Evolutionary conservation across 306 rosid genomes (phyloP).

Genomic region (Cucurbita argyrosperma): DNA sequence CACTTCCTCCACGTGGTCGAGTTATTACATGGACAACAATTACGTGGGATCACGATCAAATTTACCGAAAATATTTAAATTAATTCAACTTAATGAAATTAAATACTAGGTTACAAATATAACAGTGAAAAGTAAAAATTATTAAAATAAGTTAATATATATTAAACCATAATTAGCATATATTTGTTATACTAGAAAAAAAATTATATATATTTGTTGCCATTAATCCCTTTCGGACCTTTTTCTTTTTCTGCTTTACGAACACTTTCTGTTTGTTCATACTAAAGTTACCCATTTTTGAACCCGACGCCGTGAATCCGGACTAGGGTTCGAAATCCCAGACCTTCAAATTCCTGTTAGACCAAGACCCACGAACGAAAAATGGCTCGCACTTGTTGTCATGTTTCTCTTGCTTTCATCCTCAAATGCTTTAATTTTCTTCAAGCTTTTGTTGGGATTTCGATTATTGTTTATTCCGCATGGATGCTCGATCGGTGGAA

Average conservation of each 20-base stretch:
- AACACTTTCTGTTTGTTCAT: neutral
- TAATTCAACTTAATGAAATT: too few relatives aligned
- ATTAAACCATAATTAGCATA: too few relatives aligned
- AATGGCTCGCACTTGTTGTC: conserved; percentile 66
- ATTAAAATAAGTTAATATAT: too few relatives aligned
- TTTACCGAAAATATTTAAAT: too few relatives aligned
- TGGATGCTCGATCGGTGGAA: conserved; percentile 86
- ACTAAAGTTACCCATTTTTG: neutral
- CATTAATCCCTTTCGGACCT: neutral
- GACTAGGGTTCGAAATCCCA: neutral
- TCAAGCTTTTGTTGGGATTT: conserved; percentile 72
- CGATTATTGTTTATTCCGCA: conserved; percentile 55
- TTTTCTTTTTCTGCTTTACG: neutral
- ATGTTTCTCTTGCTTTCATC: conserved; percentile 54
- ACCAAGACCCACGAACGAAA: neutral
- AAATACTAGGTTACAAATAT: too few relatives aligned
- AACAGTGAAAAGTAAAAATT: too few relatives aligned
- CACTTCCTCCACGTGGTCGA: neutral
- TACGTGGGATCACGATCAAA: neutral
- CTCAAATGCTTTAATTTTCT: conserved; percentile 65
- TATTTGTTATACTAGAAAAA: too few relatives aligned
- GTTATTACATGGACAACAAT: neutral
- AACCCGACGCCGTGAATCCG: neutral
- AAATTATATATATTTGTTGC: neutral
- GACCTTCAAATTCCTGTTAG: neutral